Evolutionary conservation across 1,284 basidiomycete genomes (phyloP), one percentile per base, ranked within the genome.

Genomic region (Entoloma clypeatum): DNA sequence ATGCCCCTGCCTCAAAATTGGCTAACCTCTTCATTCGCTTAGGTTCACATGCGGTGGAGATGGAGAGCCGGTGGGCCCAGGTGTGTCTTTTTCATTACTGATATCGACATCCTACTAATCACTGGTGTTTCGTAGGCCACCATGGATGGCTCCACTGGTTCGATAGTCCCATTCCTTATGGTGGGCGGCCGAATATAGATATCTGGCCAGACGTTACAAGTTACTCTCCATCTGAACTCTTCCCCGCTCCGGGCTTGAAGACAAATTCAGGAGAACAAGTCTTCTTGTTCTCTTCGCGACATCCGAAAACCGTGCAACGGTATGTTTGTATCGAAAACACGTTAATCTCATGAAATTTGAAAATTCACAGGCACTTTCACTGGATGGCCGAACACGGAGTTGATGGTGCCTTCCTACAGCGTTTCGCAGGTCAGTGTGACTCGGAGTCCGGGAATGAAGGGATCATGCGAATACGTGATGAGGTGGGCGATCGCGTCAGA

Each of bases 131-230:
- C n/a, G n/a, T 28, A 66, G 79, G 74, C 2, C 85, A 88, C 53
- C 83, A 87, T 50, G 84, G 85, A 22, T 88, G 85, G 86, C 65
- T 87, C n/a, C 86, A 87, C 52, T 88, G 85, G 86, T 78, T 86
- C 57, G 70, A 77, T 48, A 53, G 64, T 13, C 81, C 84, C 3
- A 67, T 88, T 4, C 69, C 76, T 1, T 63, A 74, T 17, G 86
- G 84, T 10, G 84, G 84, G 13, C 72, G 69, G 5, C 77, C 81
- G 2, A 85, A 81, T 50, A 75, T 71, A 36, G 85, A 88, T 60
- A 55, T 84, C 16, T 88, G 82, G 83, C 85, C 86, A 0, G 85
- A 88, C 49, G 68, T 77, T 2, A 82, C 82, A 4, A 74, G 73
- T 11, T 86, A 85, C 54, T 74, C 75, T 2, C 68, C 75, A 7